These are phyloP conservation scores for Xylariaceae sp. DNA, from an alignment of 2,329 filamentous ascomycete genomes.

Conservation along the genomic window DNA sequence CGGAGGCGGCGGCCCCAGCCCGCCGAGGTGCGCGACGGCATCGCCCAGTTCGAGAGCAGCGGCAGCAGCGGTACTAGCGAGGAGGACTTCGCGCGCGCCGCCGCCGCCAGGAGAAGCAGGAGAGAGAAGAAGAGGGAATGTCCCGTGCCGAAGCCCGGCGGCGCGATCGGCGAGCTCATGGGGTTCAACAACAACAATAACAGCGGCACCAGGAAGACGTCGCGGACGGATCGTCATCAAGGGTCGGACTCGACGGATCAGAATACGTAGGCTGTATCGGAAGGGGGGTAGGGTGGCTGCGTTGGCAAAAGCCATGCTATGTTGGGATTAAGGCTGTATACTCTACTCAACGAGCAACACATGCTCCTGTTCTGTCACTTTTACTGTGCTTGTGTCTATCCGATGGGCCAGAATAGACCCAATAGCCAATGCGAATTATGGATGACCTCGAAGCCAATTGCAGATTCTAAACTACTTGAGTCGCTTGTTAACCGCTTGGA, in stretches of 20 bases:
- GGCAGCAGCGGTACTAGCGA: too few species aligned
- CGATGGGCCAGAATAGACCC: too few species aligned
- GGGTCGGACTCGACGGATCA: not conserved
- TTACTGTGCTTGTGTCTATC: not conserved
- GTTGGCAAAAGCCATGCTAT: not conserved
- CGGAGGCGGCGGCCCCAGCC: constrained; percentile 34
- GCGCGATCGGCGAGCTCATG: constrained; percentile 73
- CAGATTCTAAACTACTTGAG: not conserved
- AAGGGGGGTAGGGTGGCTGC: too few species aligned
- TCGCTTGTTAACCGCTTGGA: too few species aligned
- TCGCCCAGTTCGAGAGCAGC: constrained; percentile 28
- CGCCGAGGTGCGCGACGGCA: constrained; percentile 44
- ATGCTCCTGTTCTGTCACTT: not conserved
- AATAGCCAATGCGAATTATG: too few species aligned
- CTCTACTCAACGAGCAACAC: constrained; percentile 1
- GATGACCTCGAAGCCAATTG: too few species aligned
- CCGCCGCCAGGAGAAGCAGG: constrained; percentile 3
- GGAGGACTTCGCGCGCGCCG: constrained; percentile 39
- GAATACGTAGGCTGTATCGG: constrained; percentile 9
- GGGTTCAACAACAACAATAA: constrained; percentile 59
- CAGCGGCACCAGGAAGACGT: too few species aligned
- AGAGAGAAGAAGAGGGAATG: constrained; percentile 69
- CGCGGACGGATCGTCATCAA: too few species aligned
- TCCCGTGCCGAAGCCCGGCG: constrained; percentile 87
- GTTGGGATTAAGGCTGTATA: not conserved